Evolutionary conservation across 352 stramenopile species (phyloP).

Genomic region (Phytophthora sp.): DNA sequence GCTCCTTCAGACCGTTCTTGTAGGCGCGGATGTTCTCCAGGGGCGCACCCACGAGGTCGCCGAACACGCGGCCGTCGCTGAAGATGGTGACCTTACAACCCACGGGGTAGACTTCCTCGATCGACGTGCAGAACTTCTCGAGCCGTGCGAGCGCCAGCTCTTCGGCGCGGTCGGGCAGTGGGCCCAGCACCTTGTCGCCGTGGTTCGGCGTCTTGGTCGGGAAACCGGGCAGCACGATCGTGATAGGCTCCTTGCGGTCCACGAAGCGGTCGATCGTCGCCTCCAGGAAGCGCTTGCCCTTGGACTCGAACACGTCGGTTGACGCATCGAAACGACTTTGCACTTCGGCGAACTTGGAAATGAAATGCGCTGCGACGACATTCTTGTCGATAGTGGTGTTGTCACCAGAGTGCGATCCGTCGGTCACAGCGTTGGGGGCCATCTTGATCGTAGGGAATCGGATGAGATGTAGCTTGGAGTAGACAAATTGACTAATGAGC

Average conservation of each 20-base stretch:
- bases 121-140: constrained; percentile 16
- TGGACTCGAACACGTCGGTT: constrained; percentile 11
- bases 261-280: constrained; percentile 12
- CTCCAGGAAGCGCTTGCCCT: constrained; percentile 13
- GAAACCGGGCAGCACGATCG: constrained; percentile 7
- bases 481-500: constrained; percentile 9
- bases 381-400: constrained; percentile 1
- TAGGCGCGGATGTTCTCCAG: constrained; percentile 21
- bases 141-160: constrained; percentile 19
- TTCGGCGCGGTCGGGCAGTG: constrained; percentile 20
- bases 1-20: constrained; percentile 17
- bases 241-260: constrained; percentile 6
- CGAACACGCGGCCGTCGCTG: constrained; percentile 24
- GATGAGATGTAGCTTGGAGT: not conserved
- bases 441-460: no score
- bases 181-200: constrained; percentile 19
- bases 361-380: constrained; percentile 11
- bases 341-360: constrained; percentile 14
- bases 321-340: constrained; percentile 15
- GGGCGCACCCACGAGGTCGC: constrained; percentile 13
- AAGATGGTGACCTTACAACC: constrained; percentile 29
- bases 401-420: not conserved
- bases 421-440: constrained; percentile 2
- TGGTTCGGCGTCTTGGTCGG: constrained; percentile 21
- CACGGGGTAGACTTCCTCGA: constrained; percentile 22